These are phyloP conservation scores for Onygenales sp. DNA, from an alignment of 2,329 filamentous ascomycete species.

Conservation along the genomic window DNA sequence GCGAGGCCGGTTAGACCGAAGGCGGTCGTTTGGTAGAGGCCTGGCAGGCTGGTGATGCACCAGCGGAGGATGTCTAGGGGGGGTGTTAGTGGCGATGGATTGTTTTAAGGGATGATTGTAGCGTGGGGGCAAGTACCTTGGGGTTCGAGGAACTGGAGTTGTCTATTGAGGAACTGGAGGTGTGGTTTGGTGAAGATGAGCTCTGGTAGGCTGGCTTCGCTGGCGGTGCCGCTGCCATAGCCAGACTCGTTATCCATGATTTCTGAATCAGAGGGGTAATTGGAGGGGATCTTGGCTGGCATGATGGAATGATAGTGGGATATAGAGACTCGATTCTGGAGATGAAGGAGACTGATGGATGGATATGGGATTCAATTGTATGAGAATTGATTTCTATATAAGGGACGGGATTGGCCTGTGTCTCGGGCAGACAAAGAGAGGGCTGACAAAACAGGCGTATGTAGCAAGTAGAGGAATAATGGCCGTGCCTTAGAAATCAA, in stretches of 20 bases:
- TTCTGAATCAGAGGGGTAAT: conserved; percentile 28
- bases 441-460: background rate
- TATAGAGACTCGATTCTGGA: background rate
- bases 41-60: conserved; percentile 82
- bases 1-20: conserved; percentile 74
- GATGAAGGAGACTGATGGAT: no score
- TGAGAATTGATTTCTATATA: background rate
- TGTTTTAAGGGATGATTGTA: conserved; percentile 4
- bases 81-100: background rate
- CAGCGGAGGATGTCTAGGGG: conserved; percentile 71
- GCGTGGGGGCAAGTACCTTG: conserved; percentile 42
- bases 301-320: conserved; percentile 17
- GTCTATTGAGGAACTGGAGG: conserved; percentile 80
- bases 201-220: conserved; percentile 56
- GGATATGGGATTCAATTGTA: background rate
- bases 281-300: conserved; percentile 28
- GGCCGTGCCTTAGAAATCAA: conserved; percentile 2
- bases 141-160: conserved; percentile 78
- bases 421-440: conserved; percentile 1
- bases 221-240: conserved; percentile 64
- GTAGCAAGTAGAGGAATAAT: background rate
- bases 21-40: conserved; percentile 77
- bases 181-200: conserved; percentile 82
- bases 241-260: conserved; percentile 60
- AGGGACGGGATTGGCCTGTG: background rate